These are phyloP conservation scores for Starmerella apicola DNA, from an alignment of 805 yeast genomes.

Conservation along the genomic window DNA sequence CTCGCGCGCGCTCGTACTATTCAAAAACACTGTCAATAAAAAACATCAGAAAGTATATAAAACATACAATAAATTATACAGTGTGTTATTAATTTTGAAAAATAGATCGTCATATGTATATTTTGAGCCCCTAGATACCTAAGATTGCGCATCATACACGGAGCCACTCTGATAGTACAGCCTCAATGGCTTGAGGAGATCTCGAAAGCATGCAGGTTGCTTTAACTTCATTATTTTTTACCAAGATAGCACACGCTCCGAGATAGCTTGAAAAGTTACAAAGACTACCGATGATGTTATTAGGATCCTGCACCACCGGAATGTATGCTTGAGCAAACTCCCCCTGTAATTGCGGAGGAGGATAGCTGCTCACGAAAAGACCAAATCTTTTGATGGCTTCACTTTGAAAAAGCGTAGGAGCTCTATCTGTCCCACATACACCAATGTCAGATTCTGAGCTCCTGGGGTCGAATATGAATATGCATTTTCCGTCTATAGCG, in stretches of 20 bases:
- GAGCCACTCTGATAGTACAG: conserved; percentile 7
- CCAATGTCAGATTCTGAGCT: background rate
- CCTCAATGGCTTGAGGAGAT: conserved; percentile 5
- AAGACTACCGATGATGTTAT: conserved; percentile 22
- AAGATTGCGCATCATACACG: background rate
- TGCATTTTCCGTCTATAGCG: conserved; percentile 11
- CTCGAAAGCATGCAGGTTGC: conserved; percentile 20
- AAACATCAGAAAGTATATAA: no score
- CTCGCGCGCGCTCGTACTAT: no score
- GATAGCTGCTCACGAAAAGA: conserved; percentile 10
- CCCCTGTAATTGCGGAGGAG: conserved; percentile 2
- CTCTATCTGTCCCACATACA: background rate
- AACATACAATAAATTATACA: no score
- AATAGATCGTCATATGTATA: no score
- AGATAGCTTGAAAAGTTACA: conserved; percentile 25
- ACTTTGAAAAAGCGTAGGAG: conserved; percentile 5
- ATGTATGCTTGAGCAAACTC: conserved; percentile 3
- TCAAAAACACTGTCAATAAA: no score
- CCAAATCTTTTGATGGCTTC: conserved; percentile 12
- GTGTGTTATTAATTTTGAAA: no score
- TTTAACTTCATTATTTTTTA: conserved; percentile 20
- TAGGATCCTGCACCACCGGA: conserved; percentile 20
- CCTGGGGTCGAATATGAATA: conserved; percentile 19
- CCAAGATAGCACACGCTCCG: conserved; percentile 27
- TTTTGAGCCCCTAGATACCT: no score